Percentiles rank a stretch among this genome's conserved stretches.
These are phyloP conservation scores for Aspergillus texensis DNA, from an alignment of 2,329 filamentous ascomycete species.

Conservation along the genomic window DNA sequence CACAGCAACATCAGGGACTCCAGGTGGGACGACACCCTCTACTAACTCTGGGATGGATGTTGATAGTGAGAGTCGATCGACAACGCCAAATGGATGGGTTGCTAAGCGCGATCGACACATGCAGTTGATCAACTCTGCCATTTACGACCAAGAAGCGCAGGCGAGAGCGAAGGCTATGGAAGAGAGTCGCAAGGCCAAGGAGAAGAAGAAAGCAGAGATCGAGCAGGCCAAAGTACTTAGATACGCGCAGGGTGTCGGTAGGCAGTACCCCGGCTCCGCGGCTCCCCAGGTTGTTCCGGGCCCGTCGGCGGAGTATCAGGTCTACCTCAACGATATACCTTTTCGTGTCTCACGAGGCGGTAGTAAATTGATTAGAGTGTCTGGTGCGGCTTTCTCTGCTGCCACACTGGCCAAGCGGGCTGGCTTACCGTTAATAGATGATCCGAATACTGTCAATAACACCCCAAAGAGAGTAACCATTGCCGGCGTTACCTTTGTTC, in stretches of 20 bases:
- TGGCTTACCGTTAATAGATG: constrained; percentile 55
- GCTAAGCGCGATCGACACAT: constrained; percentile 74
- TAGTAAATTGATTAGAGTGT: constrained; percentile 76
- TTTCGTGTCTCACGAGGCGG: constrained; percentile 76
- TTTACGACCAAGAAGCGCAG: constrained; percentile 75
- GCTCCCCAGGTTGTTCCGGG: constrained; percentile 28
- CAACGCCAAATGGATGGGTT: constrained; percentile 60
- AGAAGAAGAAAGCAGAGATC: constrained; percentile 62
- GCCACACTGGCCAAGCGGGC: constrained; percentile 23
- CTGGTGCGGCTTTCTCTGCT: constrained; percentile 58
- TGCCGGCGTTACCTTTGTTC: constrained; percentile 78
- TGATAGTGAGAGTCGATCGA: constrained; percentile 30
- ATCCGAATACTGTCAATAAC: constrained; percentile 61
- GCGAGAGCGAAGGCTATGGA: constrained; percentile 72
- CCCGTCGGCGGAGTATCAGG: constrained; percentile 57
- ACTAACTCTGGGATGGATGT: constrained; percentile 31
- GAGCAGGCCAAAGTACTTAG: constrained; percentile 44
- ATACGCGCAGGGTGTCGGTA: constrained; percentile 39
- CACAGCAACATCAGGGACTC: constrained; percentile 27
- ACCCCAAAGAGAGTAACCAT: constrained; percentile 75
- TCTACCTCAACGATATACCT: constrained; percentile 70
- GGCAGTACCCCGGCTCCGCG: constrained; percentile 20
- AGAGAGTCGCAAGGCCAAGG: constrained; percentile 57
- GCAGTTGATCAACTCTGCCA: constrained; percentile 78
- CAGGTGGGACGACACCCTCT: constrained; percentile 26